Evolutionary conservation across 202 grass and related monocot species (phyloP), one percentile per base, ranked within the genome.

Genomic region (Bolboschoenoplectus hybrid): DNA sequence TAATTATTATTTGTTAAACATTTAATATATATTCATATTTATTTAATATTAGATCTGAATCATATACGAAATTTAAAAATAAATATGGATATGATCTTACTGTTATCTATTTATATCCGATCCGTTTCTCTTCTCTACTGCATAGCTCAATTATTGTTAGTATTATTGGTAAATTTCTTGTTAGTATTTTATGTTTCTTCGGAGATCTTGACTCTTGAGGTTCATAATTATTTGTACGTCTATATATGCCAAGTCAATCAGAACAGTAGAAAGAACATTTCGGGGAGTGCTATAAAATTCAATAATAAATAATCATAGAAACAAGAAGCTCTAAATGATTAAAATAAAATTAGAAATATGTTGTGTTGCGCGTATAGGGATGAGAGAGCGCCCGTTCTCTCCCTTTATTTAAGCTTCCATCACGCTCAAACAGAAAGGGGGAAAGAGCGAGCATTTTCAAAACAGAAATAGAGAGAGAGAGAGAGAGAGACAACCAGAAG

Each of bases 391-490:
- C 10, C 70, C 6, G 11, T 9, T 76, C 58, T 74, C 40, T 74
- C 40, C 81, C 44, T 83, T 83, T 83, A 83, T 83, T 83, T 69
- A 83, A 83, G 53, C 84, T 26, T 86, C 84, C 55, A 74, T 78
- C 74, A 56, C 26, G 70, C 32, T 51, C 43, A 34, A 26, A 56
- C 41, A 60, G 43, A 81, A 55, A 58, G 56, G 55, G 49, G 14
- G n/a, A 78, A 12, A 74, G 35, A 85, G 83, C 63, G 67, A 35
- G 50, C 3, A 1, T 75, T 13, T 13, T 53, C 10, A 36, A 13
- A 55, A 76, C 47, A 77, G 69, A 85, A 52, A 85, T 53, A 51
- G 70, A 85, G 63, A 86, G 58, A 43, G n/a, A 60, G 56, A 60
- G 12, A 57, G 53, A 14, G 16, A 60, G 13, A 14, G n/a, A 4